Conservation (phyloP, 2,329 filamentous ascomycete genomes). For the Setomelanomma holmii region DNA sequence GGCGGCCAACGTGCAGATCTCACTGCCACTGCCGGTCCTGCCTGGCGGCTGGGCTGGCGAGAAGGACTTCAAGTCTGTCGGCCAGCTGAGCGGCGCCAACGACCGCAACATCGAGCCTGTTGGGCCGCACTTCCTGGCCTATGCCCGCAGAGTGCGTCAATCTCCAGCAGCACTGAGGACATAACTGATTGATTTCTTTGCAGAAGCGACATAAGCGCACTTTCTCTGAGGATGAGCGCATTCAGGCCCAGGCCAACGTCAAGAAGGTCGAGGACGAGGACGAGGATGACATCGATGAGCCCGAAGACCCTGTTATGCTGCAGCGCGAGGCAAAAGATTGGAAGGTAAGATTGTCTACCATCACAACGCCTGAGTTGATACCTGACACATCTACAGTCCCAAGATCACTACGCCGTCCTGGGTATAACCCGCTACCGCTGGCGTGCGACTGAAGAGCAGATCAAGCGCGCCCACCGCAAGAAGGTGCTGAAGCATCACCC, state of each 20-base stretch:
- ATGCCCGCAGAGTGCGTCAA: constrained; percentile 80
- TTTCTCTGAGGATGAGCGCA: constrained; percentile 97
- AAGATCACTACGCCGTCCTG: constrained; percentile 98
- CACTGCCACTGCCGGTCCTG: constrained; percentile 74
- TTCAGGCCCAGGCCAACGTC: constrained; percentile 91
- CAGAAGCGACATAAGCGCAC: constrained; percentile 90
- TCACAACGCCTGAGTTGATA: background rate
- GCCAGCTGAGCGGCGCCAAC: constrained; percentile 75
- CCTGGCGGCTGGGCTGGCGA: constrained; percentile 83
- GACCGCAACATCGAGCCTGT: constrained; percentile 94
- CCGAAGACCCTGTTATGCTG: constrained; percentile 91
- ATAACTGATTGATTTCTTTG: constrained; percentile 23
- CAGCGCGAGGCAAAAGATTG: constrained; percentile 97
- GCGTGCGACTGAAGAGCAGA: constrained; percentile 95
- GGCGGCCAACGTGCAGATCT: constrained; percentile 72
- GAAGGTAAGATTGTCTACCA: constrained; percentile 72
- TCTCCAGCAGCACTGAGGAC: background rate
- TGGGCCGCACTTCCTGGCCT: constrained; percentile 95
- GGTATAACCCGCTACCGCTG: constrained; percentile 91
- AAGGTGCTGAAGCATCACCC: constrained; percentile 99
- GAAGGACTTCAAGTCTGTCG: constrained; percentile 89
- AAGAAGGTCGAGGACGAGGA: constrained; percentile 96
- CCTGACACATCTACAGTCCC: constrained; percentile 59
- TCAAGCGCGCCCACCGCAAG: constrained; percentile 98
- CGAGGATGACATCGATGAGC: constrained; percentile 88